Evolutionary conservation across 108 stramenopile genomes (phyloP).

Genomic region (Skeletonema costatum): DNA sequence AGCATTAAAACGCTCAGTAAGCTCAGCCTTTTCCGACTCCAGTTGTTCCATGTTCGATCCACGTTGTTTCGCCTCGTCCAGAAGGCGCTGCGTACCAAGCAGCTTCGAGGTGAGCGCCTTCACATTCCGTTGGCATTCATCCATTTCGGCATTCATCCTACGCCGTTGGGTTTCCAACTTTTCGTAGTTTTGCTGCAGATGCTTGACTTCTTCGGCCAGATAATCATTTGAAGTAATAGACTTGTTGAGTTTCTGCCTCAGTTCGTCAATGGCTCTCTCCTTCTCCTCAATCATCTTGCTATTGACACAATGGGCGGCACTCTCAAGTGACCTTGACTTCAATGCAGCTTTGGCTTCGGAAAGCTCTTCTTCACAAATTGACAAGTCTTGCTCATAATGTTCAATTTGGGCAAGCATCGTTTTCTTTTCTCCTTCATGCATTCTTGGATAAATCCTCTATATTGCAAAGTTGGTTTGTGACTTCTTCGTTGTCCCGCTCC

Average conservation of each 20-base stretch:
- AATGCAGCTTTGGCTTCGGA: background rate
- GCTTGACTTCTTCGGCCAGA: background rate
- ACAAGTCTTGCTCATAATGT: background rate
- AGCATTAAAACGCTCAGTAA: background rate
- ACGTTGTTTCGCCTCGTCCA: background rate
- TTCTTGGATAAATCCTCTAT: background rate
- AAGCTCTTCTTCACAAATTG: slow-evolving; percentile 8
- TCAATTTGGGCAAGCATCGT: slow-evolving; percentile 12
- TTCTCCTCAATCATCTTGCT: background rate
- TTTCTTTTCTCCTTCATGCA: slow-evolving; percentile 25
- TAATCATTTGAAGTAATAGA: background rate
- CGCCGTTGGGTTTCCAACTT: background rate
- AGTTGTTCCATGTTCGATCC: background rate
- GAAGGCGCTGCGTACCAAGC: background rate
- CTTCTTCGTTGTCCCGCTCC: slow-evolving; percentile 4
- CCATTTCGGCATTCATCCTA: background rate
- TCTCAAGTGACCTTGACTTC: slow-evolving; percentile 31
- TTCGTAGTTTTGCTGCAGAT: background rate
- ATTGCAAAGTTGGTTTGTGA: slow-evolving; percentile 1
- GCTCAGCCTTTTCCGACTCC: slow-evolving; percentile 9
- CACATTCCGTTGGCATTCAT: background rate
- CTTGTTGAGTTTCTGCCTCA: background rate
- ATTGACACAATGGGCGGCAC: slow-evolving; percentile 6
- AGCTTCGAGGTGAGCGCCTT: background rate
- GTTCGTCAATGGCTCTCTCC: background rate